Conservation (phyloP, 441 rosid genomes). For the Brassica balearica region DNA sequence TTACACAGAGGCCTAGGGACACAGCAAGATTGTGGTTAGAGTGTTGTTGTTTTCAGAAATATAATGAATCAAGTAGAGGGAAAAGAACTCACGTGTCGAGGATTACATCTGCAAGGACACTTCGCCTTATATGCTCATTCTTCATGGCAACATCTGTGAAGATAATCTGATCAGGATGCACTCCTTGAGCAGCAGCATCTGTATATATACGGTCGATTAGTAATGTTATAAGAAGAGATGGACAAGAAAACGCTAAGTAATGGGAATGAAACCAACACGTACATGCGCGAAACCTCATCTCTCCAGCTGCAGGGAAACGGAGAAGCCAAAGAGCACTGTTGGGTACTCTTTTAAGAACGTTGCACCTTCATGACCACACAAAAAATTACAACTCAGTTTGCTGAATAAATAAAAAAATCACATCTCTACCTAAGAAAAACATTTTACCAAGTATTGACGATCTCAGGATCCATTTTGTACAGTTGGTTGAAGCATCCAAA, state of each 20-base stretch:
- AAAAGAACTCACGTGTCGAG: conserved; percentile 78
- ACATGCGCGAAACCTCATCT: conserved; percentile 90
- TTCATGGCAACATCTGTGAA: conserved; percentile 99
- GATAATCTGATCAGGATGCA: conserved; percentile 90
- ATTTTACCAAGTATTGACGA: conserved; percentile 84
- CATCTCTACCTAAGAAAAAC: conserved; percentile 4
- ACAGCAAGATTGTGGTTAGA: neutral
- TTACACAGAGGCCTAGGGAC: conserved; percentile 88
- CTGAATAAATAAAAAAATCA: conserved; percentile 10
- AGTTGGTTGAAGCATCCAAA: conserved; percentile 99
- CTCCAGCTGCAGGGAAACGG: conserved; percentile 99
- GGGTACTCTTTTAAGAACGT: conserved; percentile 95
- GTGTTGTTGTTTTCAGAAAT: neutral
- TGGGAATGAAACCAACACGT: conserved; percentile 41
- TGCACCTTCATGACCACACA: conserved; percentile 91
- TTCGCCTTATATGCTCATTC: conserved; percentile 91
- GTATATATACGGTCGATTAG: conserved; percentile 31
- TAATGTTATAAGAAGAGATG: neutral
- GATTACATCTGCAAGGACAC: conserved; percentile 94
- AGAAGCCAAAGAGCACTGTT: conserved; percentile 99
- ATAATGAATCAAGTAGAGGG: neutral
- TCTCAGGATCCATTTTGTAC: conserved; percentile 99
- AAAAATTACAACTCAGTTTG: too few species aligned
- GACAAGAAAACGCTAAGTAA: neutral
- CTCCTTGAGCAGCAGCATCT: conserved; percentile 94